Base-by-base conservation (phyloP, 2,329 filamentous ascomycete genomes). In the Aureobasidium melanogenum region DNA sequence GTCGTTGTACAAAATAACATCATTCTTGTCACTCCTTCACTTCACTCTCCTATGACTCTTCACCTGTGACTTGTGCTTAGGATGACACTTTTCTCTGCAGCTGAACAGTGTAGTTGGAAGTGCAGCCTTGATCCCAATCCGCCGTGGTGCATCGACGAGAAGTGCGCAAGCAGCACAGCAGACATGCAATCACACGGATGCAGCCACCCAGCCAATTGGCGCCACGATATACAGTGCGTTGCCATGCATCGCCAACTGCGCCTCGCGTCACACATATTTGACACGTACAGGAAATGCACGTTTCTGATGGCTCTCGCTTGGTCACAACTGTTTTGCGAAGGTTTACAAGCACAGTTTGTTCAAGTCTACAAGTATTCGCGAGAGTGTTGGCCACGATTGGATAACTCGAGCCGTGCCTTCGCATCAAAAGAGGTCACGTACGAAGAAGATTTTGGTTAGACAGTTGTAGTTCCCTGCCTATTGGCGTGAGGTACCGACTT, bases 231-330 rank as follows among this genome's bases (percentile, higher is more conserved):
- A 47, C 44, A 26, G 44, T 58, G 17, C 32, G 19, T 48, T 32
- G 17, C 24, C 41, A 58, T 50, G 56, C 56, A 41, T 39, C 22
- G 44, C 44, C 50, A 46, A 59, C 44, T 59, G 44, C 56, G 56
- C 56, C 56, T 59, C 56, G 56, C n/a, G 56, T 41, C 50, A 9
- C 44, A 32, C 56, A 50, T 5, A 44, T 58, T 59, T 59, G 56
- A 59, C 56, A 59, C 36, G 44, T 41, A 41, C 44, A 59, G 43
- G 44, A 48, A 32, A 44, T 57, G 54, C 54, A 56, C 39, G 38
- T 34, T 57, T 38, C 19, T 57, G 26, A 32, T 57, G 39, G 38
- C 19, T 36, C 41, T 47, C 41, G 54, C 54, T 57, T 57, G 54
- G 28, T 26, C 26, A n/a, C 19, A 17, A 26, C 28, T 46, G 10